Evolutionary conservation across 1,139 yeast genomes (phyloP).

Genomic region (Sugiyamaella grinbergsii): DNA sequence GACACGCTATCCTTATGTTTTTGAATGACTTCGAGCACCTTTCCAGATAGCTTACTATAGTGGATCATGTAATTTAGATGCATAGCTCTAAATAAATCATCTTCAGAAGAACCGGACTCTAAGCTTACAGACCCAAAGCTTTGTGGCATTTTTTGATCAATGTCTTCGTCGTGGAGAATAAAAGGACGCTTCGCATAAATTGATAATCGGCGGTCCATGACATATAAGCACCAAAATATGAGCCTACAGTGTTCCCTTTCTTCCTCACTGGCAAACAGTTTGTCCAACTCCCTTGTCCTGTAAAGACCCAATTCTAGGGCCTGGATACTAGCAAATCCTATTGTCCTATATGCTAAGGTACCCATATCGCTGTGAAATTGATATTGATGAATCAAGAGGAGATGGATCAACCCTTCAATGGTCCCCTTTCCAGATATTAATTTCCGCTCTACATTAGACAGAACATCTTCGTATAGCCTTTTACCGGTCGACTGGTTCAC

Average conservation of each 20-base stretch:
- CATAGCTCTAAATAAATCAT: constrained; percentile 30
- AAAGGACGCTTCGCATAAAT: constrained; percentile 33
- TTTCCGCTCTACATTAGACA: constrained; percentile 23
- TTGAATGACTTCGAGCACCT: constrained; percentile 24
- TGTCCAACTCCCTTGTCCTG: constrained; percentile 26
- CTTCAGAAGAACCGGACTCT: constrained; percentile 26
- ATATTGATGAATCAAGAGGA: constrained; percentile 33
- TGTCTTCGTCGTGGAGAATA: constrained; percentile 32
- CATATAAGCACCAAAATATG: constrained; percentile 36
- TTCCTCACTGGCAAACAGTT: constrained; percentile 23
- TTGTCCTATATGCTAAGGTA: constrained; percentile 31
- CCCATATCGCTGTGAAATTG: constrained; percentile 36
- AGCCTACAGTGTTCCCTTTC: constrained; percentile 29
- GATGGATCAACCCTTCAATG: constrained; percentile 24
- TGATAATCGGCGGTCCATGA: constrained; percentile 33
- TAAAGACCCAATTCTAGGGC: constrained; percentile 35
- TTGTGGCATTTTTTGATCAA: constrained; percentile 32
- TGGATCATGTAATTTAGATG: constrained; percentile 34
- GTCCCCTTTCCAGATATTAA: constrained; percentile 28
- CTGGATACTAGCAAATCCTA: constrained; percentile 32
- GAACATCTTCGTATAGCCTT: constrained; percentile 28
- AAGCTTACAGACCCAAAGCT: constrained; percentile 19
- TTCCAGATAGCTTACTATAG: constrained; percentile 30
- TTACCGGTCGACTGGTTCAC: constrained; percentile 25
- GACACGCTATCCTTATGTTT: constrained; percentile 15